Evolutionary conservation across 257 asterid species (phyloP).

Genomic region (Solanum arcanum): DNA sequence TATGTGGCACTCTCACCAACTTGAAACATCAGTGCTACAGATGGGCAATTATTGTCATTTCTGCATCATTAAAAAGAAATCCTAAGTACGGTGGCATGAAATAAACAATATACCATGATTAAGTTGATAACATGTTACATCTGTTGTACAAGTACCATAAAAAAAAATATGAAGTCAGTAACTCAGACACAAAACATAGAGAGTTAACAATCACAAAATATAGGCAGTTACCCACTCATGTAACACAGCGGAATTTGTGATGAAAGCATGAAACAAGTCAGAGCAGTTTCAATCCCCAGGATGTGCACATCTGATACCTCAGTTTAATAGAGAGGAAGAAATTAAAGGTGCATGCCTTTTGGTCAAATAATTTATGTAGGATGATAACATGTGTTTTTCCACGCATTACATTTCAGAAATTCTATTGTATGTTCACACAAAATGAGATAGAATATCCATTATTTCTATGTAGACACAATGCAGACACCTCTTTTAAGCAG

Average conservation of each 20-base stretch:
- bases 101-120: not conserved
- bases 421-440: not conserved
- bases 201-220: not conserved
- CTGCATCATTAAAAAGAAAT: conserved; percentile 33
- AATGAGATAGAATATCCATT: not conserved
- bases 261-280: not conserved
- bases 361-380: not conserved
- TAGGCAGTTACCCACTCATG: not conserved
- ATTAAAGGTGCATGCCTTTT: not conserved
- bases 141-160: not conserved
- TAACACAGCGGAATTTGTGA: not conserved
- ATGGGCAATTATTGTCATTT: conserved; percentile 54
- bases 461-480: not conserved
- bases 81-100: not conserved
- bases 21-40: conserved; percentile 82
- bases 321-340: not conserved
- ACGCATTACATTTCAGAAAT: not conserved
- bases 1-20: conserved; percentile 75
- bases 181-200: not conserved
- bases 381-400: not conserved
- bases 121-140: not conserved
- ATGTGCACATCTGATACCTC: not conserved
- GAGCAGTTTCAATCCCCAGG: not conserved
- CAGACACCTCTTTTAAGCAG: not conserved
- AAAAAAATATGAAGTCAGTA: not conserved